phyloP scores from a whole-genome alignment of 2,329 filamentous ascomycete species.

The Apiospora phragmitis region DNA sequence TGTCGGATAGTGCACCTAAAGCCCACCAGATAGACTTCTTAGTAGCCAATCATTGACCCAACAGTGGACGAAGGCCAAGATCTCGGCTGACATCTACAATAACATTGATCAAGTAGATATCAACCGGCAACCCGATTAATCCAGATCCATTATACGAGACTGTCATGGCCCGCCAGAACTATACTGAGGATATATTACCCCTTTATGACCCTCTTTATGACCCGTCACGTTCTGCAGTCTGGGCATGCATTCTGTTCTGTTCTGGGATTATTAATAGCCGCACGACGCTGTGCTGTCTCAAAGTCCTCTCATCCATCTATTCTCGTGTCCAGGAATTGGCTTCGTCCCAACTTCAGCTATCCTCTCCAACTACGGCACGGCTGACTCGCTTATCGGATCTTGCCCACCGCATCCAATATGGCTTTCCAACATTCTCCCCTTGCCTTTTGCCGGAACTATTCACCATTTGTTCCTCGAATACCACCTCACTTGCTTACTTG shows the following conservation, averaged over 20 bases:
- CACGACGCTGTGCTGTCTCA: neutral
- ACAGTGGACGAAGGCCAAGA: neutral
- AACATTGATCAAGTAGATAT: neutral
- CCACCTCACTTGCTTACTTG: neutral
- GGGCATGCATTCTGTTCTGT: neutral
- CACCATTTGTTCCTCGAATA: neutral
- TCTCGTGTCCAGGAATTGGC: neutral
- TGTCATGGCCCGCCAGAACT: neutral
- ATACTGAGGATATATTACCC: neutral
- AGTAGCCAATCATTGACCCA: neutral
- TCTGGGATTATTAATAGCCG: neutral
- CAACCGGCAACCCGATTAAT: neutral
- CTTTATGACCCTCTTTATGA: neutral
- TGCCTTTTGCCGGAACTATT: neutral
- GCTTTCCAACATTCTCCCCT: neutral
- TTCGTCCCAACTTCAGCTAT: neutral
- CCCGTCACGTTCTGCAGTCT: neutral
- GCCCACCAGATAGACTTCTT: neutral
- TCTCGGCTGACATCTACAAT: neutral
- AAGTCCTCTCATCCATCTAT: neutral
- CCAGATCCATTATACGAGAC: conserved; percentile 3
- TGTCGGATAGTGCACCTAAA: conserved; percentile 8
- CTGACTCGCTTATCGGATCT: conserved; percentile 8
- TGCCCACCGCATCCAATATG: neutral
- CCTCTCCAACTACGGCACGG: neutral